Conservation (phyloP, 2,329 filamentous ascomycete species). For the Claviceps arundinis region DNA sequence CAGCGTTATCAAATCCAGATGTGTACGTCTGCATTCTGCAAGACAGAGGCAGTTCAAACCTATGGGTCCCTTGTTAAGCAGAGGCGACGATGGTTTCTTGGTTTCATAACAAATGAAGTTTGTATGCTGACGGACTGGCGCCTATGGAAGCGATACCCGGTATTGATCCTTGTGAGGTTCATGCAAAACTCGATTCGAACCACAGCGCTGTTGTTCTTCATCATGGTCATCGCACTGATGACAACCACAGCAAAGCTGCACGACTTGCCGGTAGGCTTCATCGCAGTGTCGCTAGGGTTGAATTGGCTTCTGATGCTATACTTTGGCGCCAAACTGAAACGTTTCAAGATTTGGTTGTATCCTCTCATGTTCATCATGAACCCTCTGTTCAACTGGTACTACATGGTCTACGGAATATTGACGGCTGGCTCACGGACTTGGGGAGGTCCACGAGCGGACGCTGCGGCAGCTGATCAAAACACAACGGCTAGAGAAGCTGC, state of each 20-base stretch:
- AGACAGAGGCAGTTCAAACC: slow-evolving; percentile 90
- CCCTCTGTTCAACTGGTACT: slow-evolving; percentile 96
- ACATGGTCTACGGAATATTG: slow-evolving; percentile 95
- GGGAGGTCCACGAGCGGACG: slow-evolving; percentile 87
- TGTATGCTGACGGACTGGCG: slow-evolving; percentile 95
- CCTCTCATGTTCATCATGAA: slow-evolving; percentile 92
- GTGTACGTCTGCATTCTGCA: slow-evolving; percentile 96
- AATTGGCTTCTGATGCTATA: slow-evolving; percentile 96
- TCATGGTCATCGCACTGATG: slow-evolving; percentile 76
- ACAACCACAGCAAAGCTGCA: slow-evolving; percentile 68
- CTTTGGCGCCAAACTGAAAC: slow-evolving; percentile 73
- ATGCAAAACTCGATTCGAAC: slow-evolving; percentile 95
- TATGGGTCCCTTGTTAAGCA: slow-evolving; percentile 82
- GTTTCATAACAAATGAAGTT: slow-evolving; percentile 94
- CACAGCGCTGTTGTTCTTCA: slow-evolving; percentile 85
- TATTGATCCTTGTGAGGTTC: slow-evolving; percentile 75
- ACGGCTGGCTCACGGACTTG: slow-evolving; percentile 90
- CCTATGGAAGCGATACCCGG: slow-evolving; percentile 80
- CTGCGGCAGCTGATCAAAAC: slow-evolving; percentile 60
- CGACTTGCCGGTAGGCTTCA: slow-evolving; percentile 83
- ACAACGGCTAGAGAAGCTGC: slow-evolving; percentile 76
- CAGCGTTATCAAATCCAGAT: slow-evolving; percentile 92
- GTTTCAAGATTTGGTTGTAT: slow-evolving; percentile 92
- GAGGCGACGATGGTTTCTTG: slow-evolving; percentile 88
- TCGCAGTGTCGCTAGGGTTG: slow-evolving; percentile 78